Conservation (phyloP, 306 rosid genomes). For the Ochetophila trinervis region DNA sequence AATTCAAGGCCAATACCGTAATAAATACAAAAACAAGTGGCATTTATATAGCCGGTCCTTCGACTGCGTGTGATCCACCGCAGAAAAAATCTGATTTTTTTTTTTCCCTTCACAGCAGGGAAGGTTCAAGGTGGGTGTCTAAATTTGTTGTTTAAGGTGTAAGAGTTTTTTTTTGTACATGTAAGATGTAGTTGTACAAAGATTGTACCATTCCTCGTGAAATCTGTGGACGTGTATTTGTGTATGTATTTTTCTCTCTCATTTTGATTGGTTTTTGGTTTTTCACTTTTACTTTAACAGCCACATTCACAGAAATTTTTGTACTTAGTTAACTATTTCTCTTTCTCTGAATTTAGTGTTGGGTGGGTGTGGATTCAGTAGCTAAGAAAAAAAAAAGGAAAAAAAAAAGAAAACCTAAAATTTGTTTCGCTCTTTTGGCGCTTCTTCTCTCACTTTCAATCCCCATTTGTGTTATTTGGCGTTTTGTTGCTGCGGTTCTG, state of each 20-base stretch:
- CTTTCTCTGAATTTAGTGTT: slow-evolving; percentile 1
- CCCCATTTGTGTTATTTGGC: slow-evolving; percentile 15
- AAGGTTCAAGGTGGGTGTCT: background rate
- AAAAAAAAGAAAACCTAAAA: slow-evolving; percentile 7
- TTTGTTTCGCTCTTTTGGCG: slow-evolving; percentile 15
- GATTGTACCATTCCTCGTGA: background rate
- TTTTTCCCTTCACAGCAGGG: slow-evolving; percentile 12
- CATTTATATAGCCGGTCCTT: background rate
- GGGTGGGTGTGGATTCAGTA: background rate
- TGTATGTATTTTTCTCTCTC: slow-evolving; percentile 8
- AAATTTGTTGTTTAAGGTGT: too few species aligned
- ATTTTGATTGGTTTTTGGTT: background rate
- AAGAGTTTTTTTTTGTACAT: too few species aligned
- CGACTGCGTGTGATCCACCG: slow-evolving; percentile 32
- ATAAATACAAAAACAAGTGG: background rate
- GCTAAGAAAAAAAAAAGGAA: background rate
- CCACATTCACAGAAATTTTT: slow-evolving; percentile 4
- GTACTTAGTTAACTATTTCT: background rate
- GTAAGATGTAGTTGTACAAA: background rate
- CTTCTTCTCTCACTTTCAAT: slow-evolving; percentile 14
- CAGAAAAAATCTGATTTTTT: slow-evolving; percentile 21
- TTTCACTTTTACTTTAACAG: background rate
- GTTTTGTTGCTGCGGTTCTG: background rate
- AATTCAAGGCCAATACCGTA: slow-evolving; percentile 10
- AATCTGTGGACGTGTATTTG: background rate